Percentiles rank a stretch among this genome's conserved stretches.
These are phyloP conservation scores for Dactylellina drechsleri DNA, from an alignment of 2,329 filamentous ascomycete genomes.

Conservation along the genomic window DNA sequence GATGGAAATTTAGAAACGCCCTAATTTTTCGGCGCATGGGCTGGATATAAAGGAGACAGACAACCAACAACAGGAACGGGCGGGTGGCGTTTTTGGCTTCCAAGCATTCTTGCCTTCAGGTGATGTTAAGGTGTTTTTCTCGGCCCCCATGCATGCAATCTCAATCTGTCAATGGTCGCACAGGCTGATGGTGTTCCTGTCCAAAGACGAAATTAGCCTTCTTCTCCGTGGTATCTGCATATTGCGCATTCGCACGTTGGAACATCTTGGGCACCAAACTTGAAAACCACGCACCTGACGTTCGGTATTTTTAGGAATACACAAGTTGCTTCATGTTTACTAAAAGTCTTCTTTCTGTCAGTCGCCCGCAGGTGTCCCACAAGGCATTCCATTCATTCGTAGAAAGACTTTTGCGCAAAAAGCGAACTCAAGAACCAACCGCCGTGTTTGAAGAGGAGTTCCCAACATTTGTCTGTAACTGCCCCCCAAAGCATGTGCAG, in stretches of 20 bases:
- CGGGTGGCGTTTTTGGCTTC: conserved; percentile 20
- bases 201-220: conserved; percentile 49
- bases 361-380: not conserved
- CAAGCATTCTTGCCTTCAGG: conserved; percentile 24
- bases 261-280: not conserved
- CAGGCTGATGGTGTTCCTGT: not conserved
- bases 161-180: conserved; percentile 30
- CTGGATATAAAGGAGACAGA: conserved; percentile 47
- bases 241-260: not conserved
- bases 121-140: not conserved
- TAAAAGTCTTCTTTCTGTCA: conserved; percentile 8
- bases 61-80: not conserved
- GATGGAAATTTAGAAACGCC: conserved; percentile 7
- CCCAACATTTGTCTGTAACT: no score
- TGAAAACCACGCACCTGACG: conserved; percentile 21
- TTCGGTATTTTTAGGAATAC: not conserved
- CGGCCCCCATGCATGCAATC: conserved; percentile 7
- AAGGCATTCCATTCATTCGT: no score
- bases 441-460: no score
- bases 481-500: no score
- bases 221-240: not conserved
- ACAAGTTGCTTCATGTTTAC: not conserved
- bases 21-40: conserved; percentile 26
- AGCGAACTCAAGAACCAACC: no score
- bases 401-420: no score